phyloP scores from a whole-genome alignment of 108 stramenopile genomes.

The Cyclotella atomus region DNA sequence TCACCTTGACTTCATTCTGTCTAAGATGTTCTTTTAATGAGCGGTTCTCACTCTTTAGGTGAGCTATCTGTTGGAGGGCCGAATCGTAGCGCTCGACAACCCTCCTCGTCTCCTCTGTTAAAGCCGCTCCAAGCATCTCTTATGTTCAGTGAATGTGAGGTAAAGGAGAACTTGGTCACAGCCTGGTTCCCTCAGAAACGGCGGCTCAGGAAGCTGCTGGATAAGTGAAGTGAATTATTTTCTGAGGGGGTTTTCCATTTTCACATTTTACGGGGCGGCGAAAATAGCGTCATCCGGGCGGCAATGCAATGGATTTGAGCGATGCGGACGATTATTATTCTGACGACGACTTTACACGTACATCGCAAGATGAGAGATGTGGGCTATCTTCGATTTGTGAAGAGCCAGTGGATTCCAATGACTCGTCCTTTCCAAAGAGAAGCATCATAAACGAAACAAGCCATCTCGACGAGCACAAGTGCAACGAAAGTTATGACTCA shows the following conservation, averaged over 20 bases:
- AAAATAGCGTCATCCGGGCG: too few relatives aligned
- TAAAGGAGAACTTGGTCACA: neutral
- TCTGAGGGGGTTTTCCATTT: neutral
- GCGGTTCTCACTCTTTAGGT: conserved; percentile 17
- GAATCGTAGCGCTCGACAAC: conserved; percentile 28
- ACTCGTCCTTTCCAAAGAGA: neutral
- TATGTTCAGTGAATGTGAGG: neutral
- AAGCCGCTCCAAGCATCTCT: neutral
- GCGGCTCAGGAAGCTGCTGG: too few relatives aligned
- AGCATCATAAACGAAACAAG: conserved; percentile 5
- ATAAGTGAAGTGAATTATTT: too few relatives aligned
- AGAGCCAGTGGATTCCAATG: neutral
- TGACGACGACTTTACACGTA: neutral
- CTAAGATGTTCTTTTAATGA: conserved; percentile 16
- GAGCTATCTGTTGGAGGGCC: conserved; percentile 18
- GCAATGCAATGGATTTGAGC: neutral
- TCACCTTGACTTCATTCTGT: conserved; percentile 20
- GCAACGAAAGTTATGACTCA: neutral
- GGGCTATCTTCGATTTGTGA: conserved; percentile 1
- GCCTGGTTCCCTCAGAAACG: neutral
- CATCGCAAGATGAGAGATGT: neutral
- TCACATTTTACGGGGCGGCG: neutral
- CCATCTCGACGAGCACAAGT: neutral
- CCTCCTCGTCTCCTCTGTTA: conserved; percentile 9
- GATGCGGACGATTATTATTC: neutral